A percentile compares a stretch with the other conserved stretches of the same genome.
These are phyloP conservation scores for Irpex sp. DNA, from an alignment of 1,284 basidiomycete species.

Conservation along the genomic window DNA sequence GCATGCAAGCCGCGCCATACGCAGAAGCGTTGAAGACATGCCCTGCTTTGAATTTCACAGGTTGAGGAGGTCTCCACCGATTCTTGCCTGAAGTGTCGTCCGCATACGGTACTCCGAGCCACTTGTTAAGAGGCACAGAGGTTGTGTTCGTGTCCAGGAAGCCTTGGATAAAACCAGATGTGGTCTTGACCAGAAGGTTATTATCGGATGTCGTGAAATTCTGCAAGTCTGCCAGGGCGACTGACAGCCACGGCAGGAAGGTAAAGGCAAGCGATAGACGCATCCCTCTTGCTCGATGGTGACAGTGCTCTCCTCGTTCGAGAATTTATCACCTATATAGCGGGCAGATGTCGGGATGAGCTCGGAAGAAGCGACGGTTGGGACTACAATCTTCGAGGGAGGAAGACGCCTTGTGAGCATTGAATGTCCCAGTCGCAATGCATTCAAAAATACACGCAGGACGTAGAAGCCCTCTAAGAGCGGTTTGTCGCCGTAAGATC, in stretches of 20 bases:
- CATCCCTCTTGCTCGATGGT: not conserved
- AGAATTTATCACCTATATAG: not conserved
- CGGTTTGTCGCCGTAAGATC: too few relatives aligned
- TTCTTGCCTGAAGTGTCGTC: slow-evolving; percentile 34
- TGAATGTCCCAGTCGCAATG: too few relatives aligned
- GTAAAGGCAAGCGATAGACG: not conserved
- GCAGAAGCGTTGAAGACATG: slow-evolving; percentile 30
- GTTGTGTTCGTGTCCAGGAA: slow-evolving; percentile 31
- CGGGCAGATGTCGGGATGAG: slow-evolving; percentile 9
- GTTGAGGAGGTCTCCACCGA: slow-evolving; percentile 35
- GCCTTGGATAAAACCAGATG: slow-evolving; percentile 31
- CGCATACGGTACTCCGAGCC: slow-evolving; percentile 35
- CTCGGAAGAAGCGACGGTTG: slow-evolving; percentile 1
- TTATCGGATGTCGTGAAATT: not conserved
- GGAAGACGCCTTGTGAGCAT: too few relatives aligned
- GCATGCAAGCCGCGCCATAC: slow-evolving; percentile 38
- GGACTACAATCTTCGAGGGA: too few relatives aligned
- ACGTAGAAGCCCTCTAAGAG: too few relatives aligned
- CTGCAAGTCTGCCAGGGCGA: not conserved
- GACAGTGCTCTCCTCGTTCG: too few relatives aligned
- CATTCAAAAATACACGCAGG: too few relatives aligned
- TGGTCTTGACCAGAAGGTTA: slow-evolving; percentile 17
- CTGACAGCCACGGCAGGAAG: not conserved
- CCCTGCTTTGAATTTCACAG: slow-evolving; percentile 14
- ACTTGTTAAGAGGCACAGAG: slow-evolving; percentile 29